phyloP scores from a whole-genome alignment of 192 early-diverging fungal species.

The Cetraspora pellucida region DNA sequence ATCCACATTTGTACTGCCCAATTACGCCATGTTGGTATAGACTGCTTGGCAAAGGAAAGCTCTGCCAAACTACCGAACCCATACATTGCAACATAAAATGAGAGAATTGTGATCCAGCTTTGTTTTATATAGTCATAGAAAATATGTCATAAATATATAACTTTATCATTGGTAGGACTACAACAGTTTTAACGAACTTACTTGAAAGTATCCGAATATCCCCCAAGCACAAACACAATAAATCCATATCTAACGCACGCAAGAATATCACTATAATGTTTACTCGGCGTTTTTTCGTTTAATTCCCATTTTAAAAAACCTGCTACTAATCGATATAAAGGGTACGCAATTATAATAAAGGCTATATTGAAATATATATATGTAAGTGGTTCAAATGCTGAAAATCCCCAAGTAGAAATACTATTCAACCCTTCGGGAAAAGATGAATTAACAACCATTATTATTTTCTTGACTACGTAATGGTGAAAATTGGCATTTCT shows the following conservation, averaged over 20 bases:
- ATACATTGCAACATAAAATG: conserved; percentile 45
- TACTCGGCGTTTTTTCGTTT: conserved; percentile 60
- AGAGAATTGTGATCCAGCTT: conserved; percentile 44
- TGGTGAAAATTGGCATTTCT: too few relatives aligned
- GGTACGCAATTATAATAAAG: conserved; percentile 57
- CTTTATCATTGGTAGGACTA: background rate
- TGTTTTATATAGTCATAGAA: background rate
- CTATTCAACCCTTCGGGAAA: background rate
- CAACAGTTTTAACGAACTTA: conserved; percentile 37
- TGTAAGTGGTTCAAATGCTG: conserved; percentile 50
- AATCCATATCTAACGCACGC: conserved; percentile 60
- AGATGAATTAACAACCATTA: background rate
- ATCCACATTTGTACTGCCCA: conserved; percentile 72
- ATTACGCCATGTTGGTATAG: conserved; percentile 58
- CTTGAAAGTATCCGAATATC: conserved; percentile 68
- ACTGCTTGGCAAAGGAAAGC: conserved; percentile 68
- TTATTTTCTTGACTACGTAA: too few relatives aligned
- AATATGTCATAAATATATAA: background rate
- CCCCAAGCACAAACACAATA: conserved; percentile 76
- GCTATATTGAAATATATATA: conserved; percentile 59
- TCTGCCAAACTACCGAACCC: conserved; percentile 63
- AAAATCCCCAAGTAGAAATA: background rate
- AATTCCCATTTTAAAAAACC: conserved; percentile 68
- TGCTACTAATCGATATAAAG: conserved; percentile 59
- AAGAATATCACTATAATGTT: conserved; percentile 69